These are phyloP conservation scores for Setaria italica DNA, from an alignment of 202 grass and related monocot genomes.

Conservation along the genomic window DNA sequence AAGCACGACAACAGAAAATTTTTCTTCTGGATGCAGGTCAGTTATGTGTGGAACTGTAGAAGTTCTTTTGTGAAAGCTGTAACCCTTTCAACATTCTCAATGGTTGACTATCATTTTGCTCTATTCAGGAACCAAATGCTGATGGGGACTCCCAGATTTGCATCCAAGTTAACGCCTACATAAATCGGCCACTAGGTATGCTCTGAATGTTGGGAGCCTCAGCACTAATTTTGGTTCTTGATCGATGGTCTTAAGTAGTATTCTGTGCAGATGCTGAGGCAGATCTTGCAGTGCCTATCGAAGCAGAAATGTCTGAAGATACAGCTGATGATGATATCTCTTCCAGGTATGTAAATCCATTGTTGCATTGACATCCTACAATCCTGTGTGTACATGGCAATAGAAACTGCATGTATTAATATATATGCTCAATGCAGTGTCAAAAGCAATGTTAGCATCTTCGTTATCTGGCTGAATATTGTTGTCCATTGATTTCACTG, in stretches of 20 bases:
- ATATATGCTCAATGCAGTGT: constrained; percentile 14
- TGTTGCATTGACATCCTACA: neutral
- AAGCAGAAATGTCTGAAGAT: constrained; percentile 91
- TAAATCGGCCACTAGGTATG: constrained; percentile 85
- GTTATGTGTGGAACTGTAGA: constrained; percentile 25
- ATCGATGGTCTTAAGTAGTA: constrained; percentile 35
- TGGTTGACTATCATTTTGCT: constrained; percentile 7
- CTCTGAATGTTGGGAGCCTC: constrained; percentile 37
- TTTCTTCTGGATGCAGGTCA: constrained; percentile 99
- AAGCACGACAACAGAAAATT: constrained; percentile 79
- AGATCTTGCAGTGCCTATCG: constrained; percentile 69
- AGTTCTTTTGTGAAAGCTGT: constrained; percentile 13
- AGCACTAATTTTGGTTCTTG: neutral
- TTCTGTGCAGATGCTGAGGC: constrained; percentile 69
- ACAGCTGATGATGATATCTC: constrained; percentile 96
- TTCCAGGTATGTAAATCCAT: constrained; percentile 73
- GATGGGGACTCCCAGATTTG: constrained; percentile 74
- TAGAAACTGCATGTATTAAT: constrained; percentile 12
- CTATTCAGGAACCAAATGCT: constrained; percentile 74
- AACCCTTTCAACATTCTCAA: constrained; percentile 11
- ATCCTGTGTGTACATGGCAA: constrained; percentile 2
- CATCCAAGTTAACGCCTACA: constrained; percentile 74
- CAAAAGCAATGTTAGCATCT: constrained; percentile 8
- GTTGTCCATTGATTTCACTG: neutral
- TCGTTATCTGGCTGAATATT: neutral